Percentiles rank a stretch among this genome's conserved stretches.
Conservation (phyloP, 1,139 yeast genomes). For the Candida albicans region DNA sequence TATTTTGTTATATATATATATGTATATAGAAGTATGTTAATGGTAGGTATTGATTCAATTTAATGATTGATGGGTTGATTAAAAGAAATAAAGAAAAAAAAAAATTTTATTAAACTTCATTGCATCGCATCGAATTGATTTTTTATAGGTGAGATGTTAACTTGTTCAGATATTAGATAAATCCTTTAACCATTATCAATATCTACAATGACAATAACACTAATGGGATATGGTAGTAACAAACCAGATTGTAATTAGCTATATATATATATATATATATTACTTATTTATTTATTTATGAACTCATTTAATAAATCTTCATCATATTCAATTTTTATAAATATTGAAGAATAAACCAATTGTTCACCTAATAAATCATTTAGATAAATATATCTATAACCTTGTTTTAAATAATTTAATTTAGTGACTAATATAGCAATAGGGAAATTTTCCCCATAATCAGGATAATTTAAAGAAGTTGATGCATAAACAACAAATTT, state of each 20-base stretch:
- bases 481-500: slow-evolving; percentile 27
- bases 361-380: slow-evolving; percentile 80
- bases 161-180: too few relatives aligned
- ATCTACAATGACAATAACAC: too few relatives aligned
- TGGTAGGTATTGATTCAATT: background rate
- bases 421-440: slow-evolving; percentile 63
- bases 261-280: too few relatives aligned
- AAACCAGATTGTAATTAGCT: too few relatives aligned
- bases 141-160: too few relatives aligned
- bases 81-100: background rate
- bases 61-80: background rate
- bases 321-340: slow-evolving; percentile 50
- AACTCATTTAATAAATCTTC: background rate
- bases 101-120: background rate
- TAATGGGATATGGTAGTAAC: too few relatives aligned
- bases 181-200: background rate
- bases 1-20: background rate
- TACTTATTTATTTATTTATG: too few relatives aligned
- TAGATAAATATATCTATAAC: slow-evolving; percentile 79
- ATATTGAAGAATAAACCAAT: slow-evolving; percentile 73
- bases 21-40: background rate
- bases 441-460: slow-evolving; percentile 27
- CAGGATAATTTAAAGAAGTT: slow-evolving; percentile 17
- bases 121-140: background rate
- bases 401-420: slow-evolving; percentile 59